Conservation (phyloP, 176 grass and related monocot genomes). For the Eremochloa ophiuroides region DNA sequence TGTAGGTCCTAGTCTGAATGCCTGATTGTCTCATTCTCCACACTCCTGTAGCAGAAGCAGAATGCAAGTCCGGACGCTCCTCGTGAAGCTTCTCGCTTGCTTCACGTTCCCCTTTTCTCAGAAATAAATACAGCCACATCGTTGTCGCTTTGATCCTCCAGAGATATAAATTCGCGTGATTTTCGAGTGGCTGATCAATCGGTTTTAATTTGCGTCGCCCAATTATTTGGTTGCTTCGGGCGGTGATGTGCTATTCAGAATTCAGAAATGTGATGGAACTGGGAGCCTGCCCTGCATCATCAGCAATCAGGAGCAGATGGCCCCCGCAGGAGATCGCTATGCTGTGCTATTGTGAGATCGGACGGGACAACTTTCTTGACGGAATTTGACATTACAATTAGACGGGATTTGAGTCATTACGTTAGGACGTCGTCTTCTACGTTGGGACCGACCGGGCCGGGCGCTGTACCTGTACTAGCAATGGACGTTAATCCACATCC, state of each 20-base stretch:
- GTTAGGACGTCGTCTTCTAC: conserved; percentile 53
- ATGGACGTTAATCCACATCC: conserved; percentile 21
- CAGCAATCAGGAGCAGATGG: not conserved
- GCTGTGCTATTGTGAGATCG: conserved; percentile 21
- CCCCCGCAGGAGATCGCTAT: conserved; percentile 16
- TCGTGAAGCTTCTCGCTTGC: conserved; percentile 45
- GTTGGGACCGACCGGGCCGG: not conserved
- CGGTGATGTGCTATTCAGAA: not conserved
- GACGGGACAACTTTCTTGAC: conserved; percentile 4
- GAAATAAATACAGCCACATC: conserved; percentile 21
- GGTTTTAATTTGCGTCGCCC: not conserved
- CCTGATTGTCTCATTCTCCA: conserved; percentile 11
- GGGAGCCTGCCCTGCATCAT: not conserved
- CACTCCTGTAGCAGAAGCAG: not conserved
- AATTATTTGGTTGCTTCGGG: not conserved
- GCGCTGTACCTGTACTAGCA: conserved; percentile 7
- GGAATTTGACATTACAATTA: not conserved
- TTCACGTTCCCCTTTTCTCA: not conserved
- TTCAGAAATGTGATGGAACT: conserved; percentile 27
- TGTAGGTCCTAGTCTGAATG: conserved; percentile 21
- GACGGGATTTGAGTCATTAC: not conserved
- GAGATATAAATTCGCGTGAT: not conserved
- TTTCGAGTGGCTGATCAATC: not conserved
- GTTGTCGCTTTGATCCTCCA: not conserved
- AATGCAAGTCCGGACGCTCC: not conserved